These are phyloP conservation scores for Medicago lupulina DNA, from an alignment of 306 rosid species.

Conservation along the genomic window DNA sequence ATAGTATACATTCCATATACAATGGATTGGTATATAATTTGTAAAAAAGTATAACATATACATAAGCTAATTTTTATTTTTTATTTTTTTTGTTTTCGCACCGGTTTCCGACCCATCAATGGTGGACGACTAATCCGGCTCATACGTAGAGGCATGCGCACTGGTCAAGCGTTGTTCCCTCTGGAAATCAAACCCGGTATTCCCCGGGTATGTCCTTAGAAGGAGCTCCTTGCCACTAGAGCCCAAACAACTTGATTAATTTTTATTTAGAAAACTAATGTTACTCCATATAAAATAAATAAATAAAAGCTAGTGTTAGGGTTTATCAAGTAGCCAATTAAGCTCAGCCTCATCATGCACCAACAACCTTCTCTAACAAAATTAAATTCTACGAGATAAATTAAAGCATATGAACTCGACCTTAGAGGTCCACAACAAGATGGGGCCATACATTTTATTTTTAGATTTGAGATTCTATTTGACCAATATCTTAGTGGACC, in stretches of 20 bases:
- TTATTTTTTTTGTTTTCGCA: too few relatives aligned
- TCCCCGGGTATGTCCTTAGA: too few relatives aligned
- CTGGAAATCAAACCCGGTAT: too few relatives aligned
- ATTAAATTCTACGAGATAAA: constrained; percentile 34
- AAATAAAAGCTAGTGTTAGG: background rate
- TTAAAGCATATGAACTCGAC: constrained; percentile 32
- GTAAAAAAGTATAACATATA: background rate
- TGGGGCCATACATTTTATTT: constrained; percentile 7
- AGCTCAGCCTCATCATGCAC: background rate
- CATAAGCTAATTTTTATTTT: background rate
- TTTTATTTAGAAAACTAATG: background rate
- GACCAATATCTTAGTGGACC: constrained; percentile 34
- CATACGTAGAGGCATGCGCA: too few relatives aligned
- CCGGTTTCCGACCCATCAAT: too few relatives aligned
- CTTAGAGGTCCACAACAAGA: constrained; percentile 7
- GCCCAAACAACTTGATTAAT: too few relatives aligned
- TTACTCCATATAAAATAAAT: background rate
- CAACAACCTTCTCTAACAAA: constrained; percentile 17
- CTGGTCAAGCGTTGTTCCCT: too few relatives aligned
- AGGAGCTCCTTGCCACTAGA: too few relatives aligned
- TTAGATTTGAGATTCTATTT: constrained; percentile 33
- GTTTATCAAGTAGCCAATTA: constrained; percentile 19
- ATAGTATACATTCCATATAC: constrained; percentile 36
- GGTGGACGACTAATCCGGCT: too few relatives aligned
- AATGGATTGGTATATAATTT: constrained; percentile 3